These are phyloP conservation scores for Alternaria metachromatica DNA, from an alignment of 2,329 filamentous ascomycete genomes.

Conservation along the genomic window DNA sequence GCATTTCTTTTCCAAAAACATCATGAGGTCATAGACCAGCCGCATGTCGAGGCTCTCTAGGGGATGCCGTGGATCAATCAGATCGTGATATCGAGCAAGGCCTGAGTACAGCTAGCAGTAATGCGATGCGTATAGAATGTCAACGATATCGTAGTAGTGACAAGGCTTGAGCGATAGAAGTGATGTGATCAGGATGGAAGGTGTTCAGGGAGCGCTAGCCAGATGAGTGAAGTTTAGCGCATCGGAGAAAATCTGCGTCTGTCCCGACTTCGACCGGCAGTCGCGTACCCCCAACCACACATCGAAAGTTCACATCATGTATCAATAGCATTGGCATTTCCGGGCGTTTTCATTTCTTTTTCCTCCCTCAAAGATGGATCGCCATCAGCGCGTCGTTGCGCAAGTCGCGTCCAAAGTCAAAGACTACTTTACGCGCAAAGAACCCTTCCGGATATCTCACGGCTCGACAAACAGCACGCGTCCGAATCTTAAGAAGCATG, in stretches of 20 bases:
- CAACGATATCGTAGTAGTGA: background rate
- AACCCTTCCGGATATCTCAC: constrained; percentile 77
- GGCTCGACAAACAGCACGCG: constrained; percentile 80
- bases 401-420: constrained; percentile 56
- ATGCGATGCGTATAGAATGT: background rate
- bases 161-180: background rate
- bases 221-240: constrained; percentile 16
- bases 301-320: constrained; percentile 17
- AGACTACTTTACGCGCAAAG: constrained; percentile 58
- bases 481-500: constrained; percentile 50
- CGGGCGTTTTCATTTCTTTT: constrained; percentile 7
- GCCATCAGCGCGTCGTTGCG: constrained; percentile 54
- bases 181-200: background rate
- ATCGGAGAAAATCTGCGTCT: constrained; percentile 19
- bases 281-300: background rate
- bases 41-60: background rate
- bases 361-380: constrained; percentile 38
- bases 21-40: background rate
- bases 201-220: background rate
- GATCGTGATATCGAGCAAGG: background rate
- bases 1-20: background rate
- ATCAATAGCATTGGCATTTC: constrained; percentile 26
- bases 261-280: constrained; percentile 4
- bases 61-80: background rate
- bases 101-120: background rate